phyloP scores from a whole-genome alignment of 1,284 basidiomycete species.

The Ceratobasidium sp. region DNA sequence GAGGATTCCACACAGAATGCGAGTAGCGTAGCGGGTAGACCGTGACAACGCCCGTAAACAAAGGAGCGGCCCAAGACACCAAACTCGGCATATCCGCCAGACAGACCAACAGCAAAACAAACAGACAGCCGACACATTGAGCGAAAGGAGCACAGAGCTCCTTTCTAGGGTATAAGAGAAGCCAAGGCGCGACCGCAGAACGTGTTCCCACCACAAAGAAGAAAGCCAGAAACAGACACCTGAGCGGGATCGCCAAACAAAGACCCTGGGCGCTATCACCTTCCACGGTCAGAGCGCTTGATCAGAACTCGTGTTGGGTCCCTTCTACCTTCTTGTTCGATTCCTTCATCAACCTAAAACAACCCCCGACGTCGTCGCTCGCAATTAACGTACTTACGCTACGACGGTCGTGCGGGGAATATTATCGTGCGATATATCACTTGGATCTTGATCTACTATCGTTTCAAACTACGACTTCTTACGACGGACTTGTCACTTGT shows the following conservation, averaged over 20 bases:
- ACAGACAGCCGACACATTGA: slow-evolving; percentile 9
- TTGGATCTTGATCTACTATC: background rate
- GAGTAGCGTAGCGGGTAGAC: too few relatives aligned
- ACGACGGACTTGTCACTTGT: background rate
- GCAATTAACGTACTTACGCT: too few relatives aligned
- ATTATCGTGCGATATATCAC: slow-evolving; percentile 6
- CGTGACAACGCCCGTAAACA: too few relatives aligned
- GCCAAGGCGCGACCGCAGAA: slow-evolving; percentile 26
- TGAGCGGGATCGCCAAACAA: background rate
- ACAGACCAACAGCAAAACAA: slow-evolving; percentile 1
- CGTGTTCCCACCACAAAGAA: slow-evolving; percentile 8
- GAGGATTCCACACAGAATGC: too few relatives aligned
- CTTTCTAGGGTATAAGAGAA: slow-evolving; percentile 7
- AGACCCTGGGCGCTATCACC: slow-evolving; percentile 1
- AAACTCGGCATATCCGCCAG: too few relatives aligned
- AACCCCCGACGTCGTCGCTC: slow-evolving; percentile 6
- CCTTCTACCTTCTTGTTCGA: background rate
- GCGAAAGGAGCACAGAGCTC: background rate
- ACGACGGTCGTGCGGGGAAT: background rate
- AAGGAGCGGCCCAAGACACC: too few relatives aligned
- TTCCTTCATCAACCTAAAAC: background rate
- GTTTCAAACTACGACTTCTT: background rate
- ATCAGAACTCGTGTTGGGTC: slow-evolving; percentile 14
- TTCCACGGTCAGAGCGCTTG: slow-evolving; percentile 6
- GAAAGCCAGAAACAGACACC: background rate